A percentile compares a stretch with the other conserved stretches of the same genome.
Evolutionary conservation across 2,329 filamentous ascomycete genomes (phyloP).

Genomic region (Dendrostoma leiphaemia): DNA sequence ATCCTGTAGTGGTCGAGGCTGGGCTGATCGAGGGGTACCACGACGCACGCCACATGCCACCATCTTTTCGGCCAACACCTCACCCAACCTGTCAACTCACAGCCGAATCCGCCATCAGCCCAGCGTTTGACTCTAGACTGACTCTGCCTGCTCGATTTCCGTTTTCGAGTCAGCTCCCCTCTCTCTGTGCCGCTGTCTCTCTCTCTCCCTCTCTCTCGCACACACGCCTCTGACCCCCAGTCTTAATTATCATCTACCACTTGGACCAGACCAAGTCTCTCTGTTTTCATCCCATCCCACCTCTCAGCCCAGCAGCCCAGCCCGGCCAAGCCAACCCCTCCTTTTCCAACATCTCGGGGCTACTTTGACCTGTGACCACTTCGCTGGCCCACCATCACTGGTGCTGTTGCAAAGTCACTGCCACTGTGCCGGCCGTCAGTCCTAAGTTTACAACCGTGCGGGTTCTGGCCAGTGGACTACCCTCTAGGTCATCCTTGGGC

Average conservation of each 20-base stretch:
- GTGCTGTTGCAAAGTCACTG: background rate
- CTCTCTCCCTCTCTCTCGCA: background rate
- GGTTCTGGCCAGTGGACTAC: too few relatives aligned
- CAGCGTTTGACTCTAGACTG: too few relatives aligned
- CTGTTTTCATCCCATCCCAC: background rate
- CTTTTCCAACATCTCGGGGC: background rate
- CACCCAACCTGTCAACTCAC: background rate
- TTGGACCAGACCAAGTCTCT: too few relatives aligned
- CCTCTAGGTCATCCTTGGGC: too few relatives aligned
- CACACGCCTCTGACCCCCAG: background rate
- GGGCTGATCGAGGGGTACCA: conserved; percentile 3
- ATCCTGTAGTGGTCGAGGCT: too few relatives aligned
- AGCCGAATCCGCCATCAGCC: too few relatives aligned
- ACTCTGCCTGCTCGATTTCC: background rate
- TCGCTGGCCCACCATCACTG: background rate
- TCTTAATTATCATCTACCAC: too few relatives aligned
- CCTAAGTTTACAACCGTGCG: too few relatives aligned
- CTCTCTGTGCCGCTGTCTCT: background rate
- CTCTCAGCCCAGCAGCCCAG: background rate
- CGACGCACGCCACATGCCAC: background rate
- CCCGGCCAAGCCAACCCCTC: background rate
- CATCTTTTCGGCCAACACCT: background rate
- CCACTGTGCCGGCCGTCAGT: background rate
- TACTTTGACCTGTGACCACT: background rate
- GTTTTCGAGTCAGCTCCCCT: background rate